phyloP scores from a whole-genome alignment of 345 rosid genomes.

The Gossypium ekmanianum region DNA sequence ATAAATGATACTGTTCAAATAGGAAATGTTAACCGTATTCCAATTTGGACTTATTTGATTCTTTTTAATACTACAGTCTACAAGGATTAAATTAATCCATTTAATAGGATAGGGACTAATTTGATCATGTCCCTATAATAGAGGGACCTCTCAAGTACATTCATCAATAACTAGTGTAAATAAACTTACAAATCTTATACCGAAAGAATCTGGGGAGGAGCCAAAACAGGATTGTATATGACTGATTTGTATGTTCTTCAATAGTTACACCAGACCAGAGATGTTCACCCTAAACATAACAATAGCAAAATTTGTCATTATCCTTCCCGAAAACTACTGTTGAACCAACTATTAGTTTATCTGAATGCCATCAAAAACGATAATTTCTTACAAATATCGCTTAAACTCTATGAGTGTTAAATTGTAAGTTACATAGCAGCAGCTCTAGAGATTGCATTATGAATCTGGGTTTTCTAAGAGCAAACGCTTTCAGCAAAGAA shows the following conservation, averaged over 20 bases:
- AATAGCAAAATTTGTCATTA: not conserved
- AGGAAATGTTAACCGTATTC: no score
- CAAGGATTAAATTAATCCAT: no score
- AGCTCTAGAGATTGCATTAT: not conserved
- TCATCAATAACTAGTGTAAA: not conserved
- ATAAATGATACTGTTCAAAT: no score
- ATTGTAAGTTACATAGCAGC: not conserved
- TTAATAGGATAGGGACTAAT: no score
- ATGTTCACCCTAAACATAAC: conserved; percentile 5
- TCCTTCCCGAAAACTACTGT: not conserved
- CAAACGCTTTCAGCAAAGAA: not conserved
- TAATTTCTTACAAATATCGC: not conserved
- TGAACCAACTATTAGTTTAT: not conserved
- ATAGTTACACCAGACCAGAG: not conserved
- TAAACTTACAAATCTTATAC: conserved; percentile 4
- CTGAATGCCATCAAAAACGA: not conserved
- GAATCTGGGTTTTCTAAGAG: not conserved
- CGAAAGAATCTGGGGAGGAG: not conserved
- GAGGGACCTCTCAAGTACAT: no score
- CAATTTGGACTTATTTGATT: no score
- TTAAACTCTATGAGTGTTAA: not conserved
- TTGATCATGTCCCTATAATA: no score
- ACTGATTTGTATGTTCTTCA: not conserved
- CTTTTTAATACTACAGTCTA: no score
- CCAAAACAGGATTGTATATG: not conserved